Evolutionary conservation across 495 filamentous ascomycete species (phyloP).

Genomic region (Pyrenula massariospora): DNA sequence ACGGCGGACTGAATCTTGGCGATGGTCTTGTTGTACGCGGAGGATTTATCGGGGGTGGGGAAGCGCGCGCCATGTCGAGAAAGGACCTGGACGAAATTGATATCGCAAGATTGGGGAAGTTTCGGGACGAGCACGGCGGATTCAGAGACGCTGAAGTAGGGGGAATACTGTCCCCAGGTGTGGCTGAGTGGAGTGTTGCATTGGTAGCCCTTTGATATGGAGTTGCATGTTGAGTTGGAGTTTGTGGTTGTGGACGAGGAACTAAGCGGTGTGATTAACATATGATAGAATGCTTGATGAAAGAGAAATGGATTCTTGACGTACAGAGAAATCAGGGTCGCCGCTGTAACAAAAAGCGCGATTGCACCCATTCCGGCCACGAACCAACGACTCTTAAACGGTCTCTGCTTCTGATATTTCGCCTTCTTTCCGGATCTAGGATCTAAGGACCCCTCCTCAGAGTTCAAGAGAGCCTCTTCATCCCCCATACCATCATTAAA

Average conservation of each 20-base stretch:
- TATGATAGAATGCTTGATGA: neutral
- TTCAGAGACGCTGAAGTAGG: conserved; percentile 53
- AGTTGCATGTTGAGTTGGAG: conserved; percentile 39
- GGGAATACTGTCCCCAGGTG: conserved; percentile 79
- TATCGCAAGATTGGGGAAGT: conserved; percentile 49
- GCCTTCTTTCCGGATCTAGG: neutral
- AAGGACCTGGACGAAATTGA: conserved; percentile 70
- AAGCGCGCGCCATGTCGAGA: conserved; percentile 77
- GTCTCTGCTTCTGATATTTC: neutral
- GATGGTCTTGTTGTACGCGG: conserved; percentile 42
- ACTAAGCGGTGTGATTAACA: neutral
- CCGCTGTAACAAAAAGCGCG: neutral
- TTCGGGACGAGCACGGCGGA: conserved; percentile 40
- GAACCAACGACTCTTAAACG: neutral
- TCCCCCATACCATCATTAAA: neutral
- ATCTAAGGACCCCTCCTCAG: neutral
- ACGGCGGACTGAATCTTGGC: conserved; percentile 42
- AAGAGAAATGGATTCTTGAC: neutral
- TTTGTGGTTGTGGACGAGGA: neutral
- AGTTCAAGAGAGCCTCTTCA: neutral
- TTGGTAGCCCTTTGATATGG: conserved; percentile 48
- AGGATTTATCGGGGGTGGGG: conserved; percentile 54
- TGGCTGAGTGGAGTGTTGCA: conserved; percentile 49
- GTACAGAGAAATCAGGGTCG: neutral
- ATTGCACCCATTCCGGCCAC: neutral